Evolutionary conservation across 2,329 filamentous ascomycete species (phyloP).

Genomic region (Aureobasidium sp.): DNA sequence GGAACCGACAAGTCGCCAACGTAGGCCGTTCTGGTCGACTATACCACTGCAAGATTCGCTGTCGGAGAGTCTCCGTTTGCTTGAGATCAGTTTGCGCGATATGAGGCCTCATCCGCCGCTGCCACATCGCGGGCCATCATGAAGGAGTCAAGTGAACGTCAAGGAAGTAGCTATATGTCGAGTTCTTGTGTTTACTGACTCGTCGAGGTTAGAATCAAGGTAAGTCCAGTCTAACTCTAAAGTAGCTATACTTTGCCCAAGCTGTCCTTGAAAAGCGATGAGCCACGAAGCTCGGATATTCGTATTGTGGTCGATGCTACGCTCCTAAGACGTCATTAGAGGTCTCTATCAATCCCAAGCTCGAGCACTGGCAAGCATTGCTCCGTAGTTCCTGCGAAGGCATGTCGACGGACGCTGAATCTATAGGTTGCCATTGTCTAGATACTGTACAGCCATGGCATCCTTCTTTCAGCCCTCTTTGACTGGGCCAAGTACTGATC

Average conservation of each 20-base stretch:
- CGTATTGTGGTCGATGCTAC: background rate
- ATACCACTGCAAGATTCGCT: background rate
- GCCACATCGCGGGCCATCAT: background rate
- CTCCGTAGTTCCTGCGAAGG: background rate
- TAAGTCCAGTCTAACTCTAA: background rate
- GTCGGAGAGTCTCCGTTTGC: background rate
- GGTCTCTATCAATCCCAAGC: background rate
- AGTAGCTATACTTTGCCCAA: background rate
- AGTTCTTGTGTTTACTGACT: background rate
- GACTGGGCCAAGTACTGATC: background rate
- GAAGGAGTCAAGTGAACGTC: background rate
- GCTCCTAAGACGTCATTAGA: background rate
- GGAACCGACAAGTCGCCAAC: background rate
- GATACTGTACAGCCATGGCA: slow-evolving; percentile 6
- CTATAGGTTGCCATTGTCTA: background rate
- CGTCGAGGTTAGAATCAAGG: background rate
- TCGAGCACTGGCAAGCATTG: background rate
- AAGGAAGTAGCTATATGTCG: background rate
- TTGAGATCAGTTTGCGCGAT: background rate
- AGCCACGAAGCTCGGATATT: background rate
- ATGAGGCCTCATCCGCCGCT: background rate
- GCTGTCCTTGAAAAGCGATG: background rate
- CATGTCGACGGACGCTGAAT: background rate
- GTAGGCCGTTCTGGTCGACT: no score
- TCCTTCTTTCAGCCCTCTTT: slow-evolving; percentile 16